These are phyloP conservation scores for Huntiella abstrusa DNA, from an alignment of 2,329 filamentous ascomycete genomes.

Conservation along the genomic window DNA sequence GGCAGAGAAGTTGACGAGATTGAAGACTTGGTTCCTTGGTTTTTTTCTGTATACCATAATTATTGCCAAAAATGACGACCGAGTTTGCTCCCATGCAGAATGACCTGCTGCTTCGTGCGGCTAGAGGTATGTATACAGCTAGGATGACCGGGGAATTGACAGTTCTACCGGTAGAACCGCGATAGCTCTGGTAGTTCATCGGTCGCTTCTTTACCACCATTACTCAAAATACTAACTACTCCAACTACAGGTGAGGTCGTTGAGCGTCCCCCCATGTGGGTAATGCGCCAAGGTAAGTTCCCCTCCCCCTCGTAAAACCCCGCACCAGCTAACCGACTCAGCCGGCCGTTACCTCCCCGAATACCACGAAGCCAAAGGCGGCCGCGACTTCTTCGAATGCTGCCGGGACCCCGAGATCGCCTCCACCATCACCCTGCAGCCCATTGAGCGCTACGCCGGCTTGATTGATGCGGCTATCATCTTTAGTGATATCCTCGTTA, in stretches of 20 bases:
- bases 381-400: constrained; percentile 90
- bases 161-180: neutral
- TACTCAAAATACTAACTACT: neutral
- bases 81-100: constrained; percentile 72
- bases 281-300: constrained; percentile 84
- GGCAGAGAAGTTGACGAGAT: no score
- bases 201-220: neutral
- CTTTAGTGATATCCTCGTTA: constrained; percentile 95
- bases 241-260: constrained; percentile 54
- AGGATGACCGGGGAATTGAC: neutral
- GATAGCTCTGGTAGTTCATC: neutral
- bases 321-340: constrained; percentile 19
- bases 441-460: constrained; percentile 75
- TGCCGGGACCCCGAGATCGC: constrained; percentile 86
- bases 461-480: constrained; percentile 95
- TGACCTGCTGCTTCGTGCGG: constrained; percentile 76
- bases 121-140: constrained; percentile 46
- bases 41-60: no score
- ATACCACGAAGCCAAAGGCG: constrained; percentile 88
- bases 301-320: neutral
- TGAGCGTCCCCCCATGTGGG: constrained; percentile 89
- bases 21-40: no score
- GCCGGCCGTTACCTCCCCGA: constrained; percentile 94
- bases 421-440: constrained; percentile 83
- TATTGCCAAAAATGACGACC: constrained; percentile 6